Conservation (phyloP, 371 early-diverging fungal species). For the Ordospora colligata region DNA sequence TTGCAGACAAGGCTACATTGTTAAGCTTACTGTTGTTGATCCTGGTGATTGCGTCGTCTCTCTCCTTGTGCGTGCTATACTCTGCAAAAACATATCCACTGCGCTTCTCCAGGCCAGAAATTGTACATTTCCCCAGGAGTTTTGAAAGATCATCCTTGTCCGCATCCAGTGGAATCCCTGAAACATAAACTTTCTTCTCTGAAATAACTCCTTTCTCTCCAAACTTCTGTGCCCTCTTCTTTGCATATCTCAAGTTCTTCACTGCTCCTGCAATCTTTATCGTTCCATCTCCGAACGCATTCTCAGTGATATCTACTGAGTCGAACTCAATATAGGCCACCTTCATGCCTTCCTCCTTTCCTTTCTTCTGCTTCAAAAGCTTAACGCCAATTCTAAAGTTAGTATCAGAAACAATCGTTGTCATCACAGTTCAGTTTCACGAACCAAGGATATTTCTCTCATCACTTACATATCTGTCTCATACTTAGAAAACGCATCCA, state of each 20-base stretch:
- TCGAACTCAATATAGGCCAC: slow-evolving; percentile 33
- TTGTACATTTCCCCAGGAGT: slow-evolving; percentile 29
- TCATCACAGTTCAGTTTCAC: slow-evolving; percentile 43
- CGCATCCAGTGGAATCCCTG: slow-evolving; percentile 20
- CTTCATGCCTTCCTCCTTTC: not conserved
- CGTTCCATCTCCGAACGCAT: not conserved
- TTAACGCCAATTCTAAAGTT: slow-evolving; percentile 26
- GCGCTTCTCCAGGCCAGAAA: slow-evolving; percentile 3
- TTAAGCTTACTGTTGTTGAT: slow-evolving; percentile 11
- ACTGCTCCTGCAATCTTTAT: not conserved
- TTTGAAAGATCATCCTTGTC: slow-evolving; percentile 2
- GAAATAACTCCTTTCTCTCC: slow-evolving; percentile 8
- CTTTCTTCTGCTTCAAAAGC: not conserved
- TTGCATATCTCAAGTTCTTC: slow-evolving; percentile 6
- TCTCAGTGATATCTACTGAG: slow-evolving; percentile 1
- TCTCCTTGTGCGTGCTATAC: slow-evolving; percentile 8
- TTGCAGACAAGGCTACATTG: slow-evolving; percentile 1
- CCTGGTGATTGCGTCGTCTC: slow-evolving; percentile 5
- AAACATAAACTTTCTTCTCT: slow-evolving; percentile 28
- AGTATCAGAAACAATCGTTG: slow-evolving; percentile 25
- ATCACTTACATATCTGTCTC: slow-evolving; percentile 37
- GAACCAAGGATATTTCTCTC: slow-evolving; percentile 43
- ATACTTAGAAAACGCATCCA: slow-evolving; percentile 22
- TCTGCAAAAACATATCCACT: slow-evolving; percentile 19
- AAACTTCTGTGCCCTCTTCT: not conserved